These are phyloP conservation scores for Rhodosporidiobolus odoratus DNA, from an alignment of 768 basidiomycete species.

Conservation along the genomic window DNA sequence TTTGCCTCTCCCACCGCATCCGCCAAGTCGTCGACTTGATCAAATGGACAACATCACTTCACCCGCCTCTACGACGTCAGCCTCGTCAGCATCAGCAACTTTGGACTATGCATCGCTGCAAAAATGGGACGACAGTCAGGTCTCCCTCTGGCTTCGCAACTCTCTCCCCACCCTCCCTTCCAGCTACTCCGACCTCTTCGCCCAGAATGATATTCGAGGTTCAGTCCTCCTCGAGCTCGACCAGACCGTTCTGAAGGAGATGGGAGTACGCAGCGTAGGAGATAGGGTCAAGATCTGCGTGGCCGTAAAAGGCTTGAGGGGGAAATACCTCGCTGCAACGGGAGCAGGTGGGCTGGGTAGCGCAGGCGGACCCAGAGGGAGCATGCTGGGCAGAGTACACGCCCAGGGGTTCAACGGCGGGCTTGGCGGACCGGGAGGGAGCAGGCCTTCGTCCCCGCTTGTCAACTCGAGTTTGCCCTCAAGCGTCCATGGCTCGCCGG, in stretches of 20 bases:
- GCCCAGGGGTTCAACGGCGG: no score
- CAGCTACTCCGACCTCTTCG: constrained; percentile 60
- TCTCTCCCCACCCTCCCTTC: constrained; percentile 14
- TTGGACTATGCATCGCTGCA: constrained; percentile 44
- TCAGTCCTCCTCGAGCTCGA: constrained; percentile 88
- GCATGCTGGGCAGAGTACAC: not conserved
- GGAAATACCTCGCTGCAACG: constrained; percentile 50
- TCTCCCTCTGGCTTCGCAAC: constrained; percentile 68
- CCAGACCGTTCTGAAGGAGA: constrained; percentile 77
- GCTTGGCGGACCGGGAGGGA: not conserved
- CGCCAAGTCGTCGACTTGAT: no score
- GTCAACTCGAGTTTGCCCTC: not conserved
- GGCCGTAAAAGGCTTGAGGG: constrained; percentile 72
- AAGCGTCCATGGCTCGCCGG: no score
- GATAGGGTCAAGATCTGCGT: constrained; percentile 81
- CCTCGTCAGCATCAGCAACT: not conserved
- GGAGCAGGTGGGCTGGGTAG: not conserved
- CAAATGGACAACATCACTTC: no score
- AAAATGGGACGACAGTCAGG: constrained; percentile 46
- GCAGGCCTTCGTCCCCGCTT: constrained; percentile 10
- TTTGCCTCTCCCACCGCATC: no score
- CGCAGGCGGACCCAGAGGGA: not conserved
- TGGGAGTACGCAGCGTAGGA: constrained; percentile 79
- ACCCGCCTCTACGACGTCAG: no score
- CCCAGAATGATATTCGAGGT: constrained; percentile 81